Conservation (phyloP, 2,329 filamentous ascomycete genomes). For the Ophiostoma australiae region DNA sequence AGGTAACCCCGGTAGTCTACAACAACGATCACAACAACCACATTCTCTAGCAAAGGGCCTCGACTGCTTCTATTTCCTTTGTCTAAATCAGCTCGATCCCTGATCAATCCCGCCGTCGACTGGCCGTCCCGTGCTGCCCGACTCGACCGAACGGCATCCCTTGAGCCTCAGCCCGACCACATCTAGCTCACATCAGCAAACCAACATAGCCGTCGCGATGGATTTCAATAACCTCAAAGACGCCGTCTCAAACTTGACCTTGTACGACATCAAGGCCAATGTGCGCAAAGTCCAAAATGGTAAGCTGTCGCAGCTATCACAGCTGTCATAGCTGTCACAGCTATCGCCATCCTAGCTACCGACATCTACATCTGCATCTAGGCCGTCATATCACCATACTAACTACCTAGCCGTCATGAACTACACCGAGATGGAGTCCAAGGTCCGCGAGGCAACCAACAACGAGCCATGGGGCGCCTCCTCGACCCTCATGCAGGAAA, state of each 20-base stretch:
- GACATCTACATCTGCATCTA: not conserved
- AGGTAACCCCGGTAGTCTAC: not conserved
- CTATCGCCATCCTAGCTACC: too few relatives aligned
- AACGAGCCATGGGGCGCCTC: conserved; percentile 96
- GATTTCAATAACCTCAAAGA: conserved; percentile 81
- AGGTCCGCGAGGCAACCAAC: conserved; percentile 97
- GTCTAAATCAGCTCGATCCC: not conserved
- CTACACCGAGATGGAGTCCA: conserved; percentile 63
- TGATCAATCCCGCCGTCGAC: not conserved
- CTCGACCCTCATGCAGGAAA: conserved; percentile 89
- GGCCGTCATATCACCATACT: not conserved
- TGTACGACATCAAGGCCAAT: conserved; percentile 93
- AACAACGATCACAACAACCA: not conserved
- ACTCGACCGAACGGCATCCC: conserved; percentile 3
- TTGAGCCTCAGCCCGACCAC: not conserved
- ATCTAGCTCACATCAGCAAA: conserved; percentile 7
- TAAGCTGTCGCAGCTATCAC: conserved; percentile 40
- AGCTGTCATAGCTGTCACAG: not conserved
- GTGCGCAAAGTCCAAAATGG: conserved; percentile 97
- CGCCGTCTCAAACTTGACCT: conserved; percentile 81
- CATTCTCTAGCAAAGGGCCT: not conserved
- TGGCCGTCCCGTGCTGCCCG: not conserved
- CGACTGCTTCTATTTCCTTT: not conserved
- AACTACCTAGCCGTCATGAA: conserved; percentile 78
- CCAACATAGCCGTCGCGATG: conserved; percentile 46